Evolutionary conservation across 176 grass and related monocot species (phyloP).

Genomic region (Bothriochloa decipiens): DNA sequence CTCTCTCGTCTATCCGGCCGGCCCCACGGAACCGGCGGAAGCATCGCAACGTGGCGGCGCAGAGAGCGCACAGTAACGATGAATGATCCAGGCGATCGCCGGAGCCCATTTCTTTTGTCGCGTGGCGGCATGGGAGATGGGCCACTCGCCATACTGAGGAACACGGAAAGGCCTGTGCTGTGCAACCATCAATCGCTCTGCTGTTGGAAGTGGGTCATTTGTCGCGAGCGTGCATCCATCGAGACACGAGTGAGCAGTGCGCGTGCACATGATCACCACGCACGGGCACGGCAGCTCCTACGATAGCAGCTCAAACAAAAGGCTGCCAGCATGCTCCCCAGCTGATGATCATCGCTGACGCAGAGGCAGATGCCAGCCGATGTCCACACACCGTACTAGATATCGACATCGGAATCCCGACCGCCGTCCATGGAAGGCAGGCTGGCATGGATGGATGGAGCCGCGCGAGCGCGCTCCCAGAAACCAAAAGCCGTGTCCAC

Average conservation of each 20-base stretch:
- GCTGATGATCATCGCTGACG: background rate
- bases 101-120: background rate
- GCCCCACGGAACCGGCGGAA: background rate
- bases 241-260: background rate
- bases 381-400: too few species aligned
- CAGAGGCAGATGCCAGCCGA: background rate
- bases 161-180: background rate
- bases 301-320: constrained; percentile 1
- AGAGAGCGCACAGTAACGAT: background rate
- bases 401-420: background rate
- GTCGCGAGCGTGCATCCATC: background rate
- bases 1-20: too few species aligned
- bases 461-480: background rate
- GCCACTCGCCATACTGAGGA: background rate
- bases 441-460: too few species aligned
- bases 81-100: background rate
- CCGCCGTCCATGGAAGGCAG: background rate
- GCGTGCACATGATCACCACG: constrained; percentile 3
- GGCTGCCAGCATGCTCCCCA: background rate
- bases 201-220: constrained; percentile 11
- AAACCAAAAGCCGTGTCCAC: background rate
- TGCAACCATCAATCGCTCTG: background rate
- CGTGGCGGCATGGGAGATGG: background rate
- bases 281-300: background rate
- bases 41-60: background rate